Conservation (phyloP, 345 rosid species). For the Citropsis articulata region DNA sequence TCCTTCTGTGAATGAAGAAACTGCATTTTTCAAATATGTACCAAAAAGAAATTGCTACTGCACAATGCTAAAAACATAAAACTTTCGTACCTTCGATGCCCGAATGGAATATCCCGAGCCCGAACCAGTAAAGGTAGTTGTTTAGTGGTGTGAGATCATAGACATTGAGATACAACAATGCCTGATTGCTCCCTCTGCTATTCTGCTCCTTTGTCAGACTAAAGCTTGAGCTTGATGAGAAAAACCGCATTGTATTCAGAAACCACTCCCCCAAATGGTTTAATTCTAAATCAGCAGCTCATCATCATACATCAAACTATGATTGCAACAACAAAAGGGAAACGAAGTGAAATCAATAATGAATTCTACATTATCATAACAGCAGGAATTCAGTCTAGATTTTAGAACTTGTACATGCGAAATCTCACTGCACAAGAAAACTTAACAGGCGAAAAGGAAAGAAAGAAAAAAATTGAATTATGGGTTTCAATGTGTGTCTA, state of each 20-base stretch:
- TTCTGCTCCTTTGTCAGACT: conserved; percentile 46
- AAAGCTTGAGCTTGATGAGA: conserved; percentile 55
- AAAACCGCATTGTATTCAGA: conserved; percentile 61
- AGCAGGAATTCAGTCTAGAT: neutral
- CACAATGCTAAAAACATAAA: neutral
- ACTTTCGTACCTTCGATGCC: conserved; percentile 76
- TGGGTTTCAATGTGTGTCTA: neutral
- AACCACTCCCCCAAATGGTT: conserved; percentile 12
- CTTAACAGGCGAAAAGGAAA: neutral
- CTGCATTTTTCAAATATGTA: neutral
- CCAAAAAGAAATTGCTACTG: neutral
- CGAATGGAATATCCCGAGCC: conserved; percentile 94
- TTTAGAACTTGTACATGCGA: neutral
- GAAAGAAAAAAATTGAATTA: neutral
- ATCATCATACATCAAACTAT: conserved; percentile 19
- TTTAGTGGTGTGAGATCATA: conserved; percentile 96
- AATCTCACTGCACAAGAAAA: neutral
- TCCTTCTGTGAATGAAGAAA: neutral
- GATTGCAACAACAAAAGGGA: neutral
- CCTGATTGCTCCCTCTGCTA: conserved; percentile 28
- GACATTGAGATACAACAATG: conserved; percentile 70
- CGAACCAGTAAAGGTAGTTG: conserved; percentile 86
- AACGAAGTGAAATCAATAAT: neutral
- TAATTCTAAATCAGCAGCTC: conserved; percentile 27
- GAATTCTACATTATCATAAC: neutral